phyloP scores from a whole-genome alignment of 2,329 filamentous ascomycete species.

The Penicillium sp. region DNA sequence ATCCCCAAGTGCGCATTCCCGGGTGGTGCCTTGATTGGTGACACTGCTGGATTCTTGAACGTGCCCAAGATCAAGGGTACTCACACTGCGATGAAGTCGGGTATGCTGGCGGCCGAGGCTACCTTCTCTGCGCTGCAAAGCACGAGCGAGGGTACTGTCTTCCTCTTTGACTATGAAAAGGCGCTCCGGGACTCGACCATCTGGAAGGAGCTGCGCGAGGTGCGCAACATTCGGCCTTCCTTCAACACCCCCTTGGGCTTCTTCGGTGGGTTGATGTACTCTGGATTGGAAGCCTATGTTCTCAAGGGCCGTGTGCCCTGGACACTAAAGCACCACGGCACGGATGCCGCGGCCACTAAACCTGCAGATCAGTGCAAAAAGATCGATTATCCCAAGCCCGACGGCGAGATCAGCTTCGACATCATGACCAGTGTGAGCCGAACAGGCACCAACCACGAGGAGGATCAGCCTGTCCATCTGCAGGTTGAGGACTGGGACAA shows the following conservation, averaged over 20 bases:
- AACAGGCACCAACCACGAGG: constrained; percentile 96
- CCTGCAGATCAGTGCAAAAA: constrained; percentile 71
- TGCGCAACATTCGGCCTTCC: constrained; percentile 94
- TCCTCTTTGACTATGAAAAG: constrained; percentile 92
- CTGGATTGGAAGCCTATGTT: constrained; percentile 82
- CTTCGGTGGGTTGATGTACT: constrained; percentile 87
- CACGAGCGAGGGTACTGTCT: constrained; percentile 63
- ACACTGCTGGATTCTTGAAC: constrained; percentile 94
- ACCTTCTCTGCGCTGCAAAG: constrained; percentile 68
- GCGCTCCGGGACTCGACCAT: constrained; percentile 77
- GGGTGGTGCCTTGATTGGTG: constrained; percentile 88
- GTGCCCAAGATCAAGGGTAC: constrained; percentile 98
- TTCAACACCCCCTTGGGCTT: constrained; percentile 85
- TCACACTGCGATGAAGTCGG: constrained; percentile 95
- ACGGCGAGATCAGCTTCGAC: constrained; percentile 91
- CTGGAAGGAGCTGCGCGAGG: constrained; percentile 90
- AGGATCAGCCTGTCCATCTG: constrained; percentile 94
- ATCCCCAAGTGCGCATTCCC: constrained; percentile 97
- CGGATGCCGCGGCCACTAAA: constrained; percentile 75
- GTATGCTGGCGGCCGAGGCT: constrained; percentile 92
- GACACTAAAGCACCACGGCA: constrained; percentile 79
- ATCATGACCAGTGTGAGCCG: constrained; percentile 92
- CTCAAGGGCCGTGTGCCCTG: constrained; percentile 81
- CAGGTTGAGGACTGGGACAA: constrained; percentile 94
- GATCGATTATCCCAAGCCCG: constrained; percentile 96